Evolutionary conservation across 1,284 basidiomycete species (phyloP).

Genomic region (Neonothopanus nambi): DNA sequence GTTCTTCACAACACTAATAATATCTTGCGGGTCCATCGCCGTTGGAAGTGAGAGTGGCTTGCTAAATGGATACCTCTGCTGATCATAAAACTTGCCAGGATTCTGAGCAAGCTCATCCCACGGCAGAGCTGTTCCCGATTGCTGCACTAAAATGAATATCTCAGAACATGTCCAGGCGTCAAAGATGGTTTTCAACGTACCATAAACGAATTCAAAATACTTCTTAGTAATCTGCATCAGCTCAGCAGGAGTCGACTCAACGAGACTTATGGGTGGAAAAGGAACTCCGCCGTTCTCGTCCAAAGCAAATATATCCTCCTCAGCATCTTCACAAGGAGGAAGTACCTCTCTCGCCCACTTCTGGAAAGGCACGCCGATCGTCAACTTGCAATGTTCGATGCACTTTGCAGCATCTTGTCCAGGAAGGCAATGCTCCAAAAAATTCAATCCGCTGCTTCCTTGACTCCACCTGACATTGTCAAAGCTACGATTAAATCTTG

Average conservation of each 20-base stretch:
- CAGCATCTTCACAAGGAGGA: background rate
- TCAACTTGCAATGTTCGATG: too few relatives aligned
- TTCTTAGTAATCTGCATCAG: background rate
- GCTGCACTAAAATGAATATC: too few relatives aligned
- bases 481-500: too few relatives aligned
- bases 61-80: background rate
- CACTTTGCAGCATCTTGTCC: too few relatives aligned
- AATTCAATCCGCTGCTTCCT: too few relatives aligned
- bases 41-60: too few relatives aligned
- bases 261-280: background rate
- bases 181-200: background rate
- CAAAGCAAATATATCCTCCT: background rate
- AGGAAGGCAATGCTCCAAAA: too few relatives aligned
- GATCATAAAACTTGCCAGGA: background rate
- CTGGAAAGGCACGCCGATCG: too few relatives aligned
- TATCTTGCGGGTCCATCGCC: too few relatives aligned
- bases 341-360: background rate
- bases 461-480: too few relatives aligned
- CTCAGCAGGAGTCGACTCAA: background rate
- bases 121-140: background rate
- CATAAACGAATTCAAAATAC: background rate
- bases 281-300: background rate
- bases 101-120: background rate
- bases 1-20: too few relatives aligned
- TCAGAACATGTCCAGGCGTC: too few relatives aligned